Percentiles rank a stretch among this genome's conserved stretches.
These are phyloP conservation scores for maize (Zea mays) DNA, from an alignment of 176 grass and related monocot species.

Conservation along the genomic window DNA sequence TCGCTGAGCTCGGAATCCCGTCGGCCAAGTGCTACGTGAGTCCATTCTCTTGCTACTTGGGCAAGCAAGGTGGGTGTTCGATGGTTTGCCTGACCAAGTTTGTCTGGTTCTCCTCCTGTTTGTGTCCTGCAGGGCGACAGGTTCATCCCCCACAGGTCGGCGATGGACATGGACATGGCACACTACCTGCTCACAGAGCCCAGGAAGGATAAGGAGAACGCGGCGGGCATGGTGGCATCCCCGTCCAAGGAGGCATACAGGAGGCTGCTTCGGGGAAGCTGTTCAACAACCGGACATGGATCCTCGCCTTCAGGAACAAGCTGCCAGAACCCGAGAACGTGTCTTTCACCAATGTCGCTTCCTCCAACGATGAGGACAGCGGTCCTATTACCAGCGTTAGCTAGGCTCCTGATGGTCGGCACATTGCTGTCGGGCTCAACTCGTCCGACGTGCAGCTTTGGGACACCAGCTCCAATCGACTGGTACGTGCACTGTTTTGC, in stretches of 20 bases:
- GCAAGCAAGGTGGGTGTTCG: neutral
- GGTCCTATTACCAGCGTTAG: constrained; percentile 67
- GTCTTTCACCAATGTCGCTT: constrained; percentile 22
- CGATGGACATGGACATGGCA: constrained; percentile 75
- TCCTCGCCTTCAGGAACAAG: constrained; percentile 71
- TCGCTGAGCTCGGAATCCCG: constrained; percentile 44
- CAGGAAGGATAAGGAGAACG: constrained; percentile 71
- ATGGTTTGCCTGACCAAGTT: constrained; percentile 22
- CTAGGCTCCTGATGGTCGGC: constrained; percentile 64
- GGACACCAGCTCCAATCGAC: constrained; percentile 56
- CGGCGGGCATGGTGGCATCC: constrained; percentile 26
- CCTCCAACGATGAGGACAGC: constrained; percentile 50
- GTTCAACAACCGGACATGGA: constrained; percentile 63
- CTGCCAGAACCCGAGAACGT: constrained; percentile 53
- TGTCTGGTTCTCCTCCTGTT: neutral
- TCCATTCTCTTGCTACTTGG: neutral
- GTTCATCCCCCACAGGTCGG: constrained; percentile 68
- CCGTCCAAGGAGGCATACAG: constrained; percentile 62
- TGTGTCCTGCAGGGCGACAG: constrained; percentile 51
- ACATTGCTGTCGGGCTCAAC: constrained; percentile 62
- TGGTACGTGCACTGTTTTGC: constrained; percentile 38
- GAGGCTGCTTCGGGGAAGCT: constrained; percentile 71
- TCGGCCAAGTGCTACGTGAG: constrained; percentile 57
- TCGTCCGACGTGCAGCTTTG: constrained; percentile 69
- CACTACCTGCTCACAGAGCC: constrained; percentile 66